Conservation (phyloP, 1,139 yeast species). For the Keqinozyma sinolaborantium region DNA sequence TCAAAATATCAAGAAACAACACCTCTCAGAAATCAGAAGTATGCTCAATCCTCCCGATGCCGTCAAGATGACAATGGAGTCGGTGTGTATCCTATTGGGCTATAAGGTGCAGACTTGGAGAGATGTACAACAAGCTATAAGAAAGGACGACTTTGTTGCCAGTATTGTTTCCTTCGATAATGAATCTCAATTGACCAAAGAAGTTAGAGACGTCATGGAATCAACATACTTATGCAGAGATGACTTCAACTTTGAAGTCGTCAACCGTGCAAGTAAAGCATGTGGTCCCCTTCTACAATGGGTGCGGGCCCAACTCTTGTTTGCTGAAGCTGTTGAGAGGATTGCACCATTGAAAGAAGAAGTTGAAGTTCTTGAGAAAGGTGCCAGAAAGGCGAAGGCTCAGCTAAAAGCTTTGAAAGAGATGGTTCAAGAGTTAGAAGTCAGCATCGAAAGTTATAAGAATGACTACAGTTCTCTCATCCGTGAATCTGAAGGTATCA, state of each 20-base stretch:
- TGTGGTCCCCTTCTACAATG: slow-evolving; percentile 91
- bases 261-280: slow-evolving; percentile 88
- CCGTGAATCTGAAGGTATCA: slow-evolving; percentile 74
- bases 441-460: slow-evolving; percentile 66
- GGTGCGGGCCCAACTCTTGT: slow-evolving; percentile 83
- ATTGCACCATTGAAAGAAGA: slow-evolving; percentile 77
- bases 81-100: slow-evolving; percentile 81
- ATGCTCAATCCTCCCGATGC: slow-evolving; percentile 91
- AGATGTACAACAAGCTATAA: slow-evolving; percentile 75
- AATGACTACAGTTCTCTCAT: slow-evolving; percentile 67
- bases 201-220: slow-evolving; percentile 56
- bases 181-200: slow-evolving; percentile 53
- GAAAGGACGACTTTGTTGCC: slow-evolving; percentile 85
- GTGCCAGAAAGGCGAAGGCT: slow-evolving; percentile 59
- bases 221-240: slow-evolving; percentile 56
- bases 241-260: slow-evolving; percentile 69
- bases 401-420: slow-evolving; percentile 74
- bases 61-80: slow-evolving; percentile 80
- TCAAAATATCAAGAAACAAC: slow-evolving; percentile 87
- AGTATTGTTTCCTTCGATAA: slow-evolving; percentile 75
- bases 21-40: slow-evolving; percentile 82
- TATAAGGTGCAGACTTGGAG: slow-evolving; percentile 71
- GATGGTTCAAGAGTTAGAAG: slow-evolving; percentile 75
- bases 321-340: slow-evolving; percentile 62
- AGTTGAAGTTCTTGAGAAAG: slow-evolving; percentile 55